phyloP scores from a whole-genome alignment of 805 yeast genomes.

The Myxozyma vanderwaltii region DNA sequence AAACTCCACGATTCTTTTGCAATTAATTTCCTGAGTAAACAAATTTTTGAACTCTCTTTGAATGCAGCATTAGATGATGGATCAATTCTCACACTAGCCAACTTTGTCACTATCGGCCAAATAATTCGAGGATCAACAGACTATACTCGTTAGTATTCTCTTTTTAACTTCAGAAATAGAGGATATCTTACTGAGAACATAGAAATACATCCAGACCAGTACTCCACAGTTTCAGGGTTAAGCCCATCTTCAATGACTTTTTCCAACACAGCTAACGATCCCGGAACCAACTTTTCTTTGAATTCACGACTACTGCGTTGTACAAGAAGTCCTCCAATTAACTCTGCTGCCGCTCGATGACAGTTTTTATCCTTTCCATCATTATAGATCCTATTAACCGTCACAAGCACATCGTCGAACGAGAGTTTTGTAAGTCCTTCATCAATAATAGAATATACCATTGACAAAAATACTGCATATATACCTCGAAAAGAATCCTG shows the following conservation, averaged over 20 bases:
- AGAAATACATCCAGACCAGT: slow-evolving; percentile 79
- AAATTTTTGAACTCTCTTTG: slow-evolving; percentile 60
- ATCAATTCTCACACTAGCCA: slow-evolving; percentile 53
- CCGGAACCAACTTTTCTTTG: slow-evolving; percentile 23
- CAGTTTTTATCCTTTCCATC: slow-evolving; percentile 65
- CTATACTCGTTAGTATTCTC: not conserved
- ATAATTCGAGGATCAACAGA: slow-evolving; percentile 53
- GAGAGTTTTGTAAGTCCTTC: slow-evolving; percentile 49
- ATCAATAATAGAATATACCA: slow-evolving; percentile 53
- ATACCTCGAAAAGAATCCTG: slow-evolving; percentile 66
- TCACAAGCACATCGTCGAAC: slow-evolving; percentile 55
- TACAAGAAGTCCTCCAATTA: slow-evolving; percentile 63
- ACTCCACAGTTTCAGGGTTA: slow-evolving; percentile 68
- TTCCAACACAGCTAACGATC: slow-evolving; percentile 45
- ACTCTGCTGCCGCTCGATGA: slow-evolving; percentile 74
- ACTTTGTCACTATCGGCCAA: slow-evolving; percentile 51
- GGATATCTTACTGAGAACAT: slow-evolving; percentile 48
- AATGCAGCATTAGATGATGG: slow-evolving; percentile 62
- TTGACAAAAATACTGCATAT: slow-evolving; percentile 59
- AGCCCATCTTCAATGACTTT: slow-evolving; percentile 58
- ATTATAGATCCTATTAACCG: slow-evolving; percentile 55
- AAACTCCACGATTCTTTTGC: slow-evolving; percentile 58
- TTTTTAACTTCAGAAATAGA: no score
- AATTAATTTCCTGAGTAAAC: slow-evolving; percentile 55
- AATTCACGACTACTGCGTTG: slow-evolving; percentile 35